These are phyloP conservation scores for Magnaporthales sp. DNA, from an alignment of 2,329 filamentous ascomycete genomes.

Conservation along the genomic window DNA sequence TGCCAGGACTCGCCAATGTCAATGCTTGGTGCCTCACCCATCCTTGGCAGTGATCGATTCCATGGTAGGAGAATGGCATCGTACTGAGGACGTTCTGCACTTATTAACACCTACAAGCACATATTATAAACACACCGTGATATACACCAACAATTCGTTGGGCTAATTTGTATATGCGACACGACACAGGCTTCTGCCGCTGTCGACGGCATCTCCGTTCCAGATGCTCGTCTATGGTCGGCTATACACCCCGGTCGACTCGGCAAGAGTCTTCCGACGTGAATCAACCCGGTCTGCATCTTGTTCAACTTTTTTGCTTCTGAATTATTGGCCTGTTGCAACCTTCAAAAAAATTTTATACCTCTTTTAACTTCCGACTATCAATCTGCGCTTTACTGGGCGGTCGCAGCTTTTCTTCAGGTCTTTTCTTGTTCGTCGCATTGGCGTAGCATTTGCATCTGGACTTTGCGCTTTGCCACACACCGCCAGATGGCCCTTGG, in stretches of 20 bases:
- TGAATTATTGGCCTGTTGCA: neutral
- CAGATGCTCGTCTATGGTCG: neutral
- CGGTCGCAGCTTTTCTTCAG: constrained; percentile 10
- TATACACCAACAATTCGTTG: neutral
- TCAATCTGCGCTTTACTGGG: neutral
- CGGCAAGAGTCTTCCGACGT: neutral
- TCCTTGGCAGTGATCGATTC: constrained; percentile 39
- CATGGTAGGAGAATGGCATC: constrained; percentile 55
- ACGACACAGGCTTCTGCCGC: neutral
- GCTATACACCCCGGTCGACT: neutral
- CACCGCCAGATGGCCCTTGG: constrained; percentile 11
- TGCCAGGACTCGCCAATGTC: constrained; percentile 26
- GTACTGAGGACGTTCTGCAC: constrained; percentile 34
- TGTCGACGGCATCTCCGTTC: neutral
- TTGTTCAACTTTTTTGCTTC: neutral
- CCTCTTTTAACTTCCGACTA: constrained; percentile 3
- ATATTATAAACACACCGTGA: neutral
- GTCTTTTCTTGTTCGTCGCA: constrained; percentile 12
- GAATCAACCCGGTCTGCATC: neutral
- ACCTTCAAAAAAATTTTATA: neutral
- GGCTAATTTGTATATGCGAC: neutral
- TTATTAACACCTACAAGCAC: neutral
- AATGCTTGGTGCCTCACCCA: constrained; percentile 30
- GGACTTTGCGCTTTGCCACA: constrained; percentile 14
- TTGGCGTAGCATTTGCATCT: constrained; percentile 18